Evolutionary conservation across 768 basidiomycete species (phyloP), one percentile per base, ranked within the genome.

Genomic region (Suillus subaureus): DNA sequence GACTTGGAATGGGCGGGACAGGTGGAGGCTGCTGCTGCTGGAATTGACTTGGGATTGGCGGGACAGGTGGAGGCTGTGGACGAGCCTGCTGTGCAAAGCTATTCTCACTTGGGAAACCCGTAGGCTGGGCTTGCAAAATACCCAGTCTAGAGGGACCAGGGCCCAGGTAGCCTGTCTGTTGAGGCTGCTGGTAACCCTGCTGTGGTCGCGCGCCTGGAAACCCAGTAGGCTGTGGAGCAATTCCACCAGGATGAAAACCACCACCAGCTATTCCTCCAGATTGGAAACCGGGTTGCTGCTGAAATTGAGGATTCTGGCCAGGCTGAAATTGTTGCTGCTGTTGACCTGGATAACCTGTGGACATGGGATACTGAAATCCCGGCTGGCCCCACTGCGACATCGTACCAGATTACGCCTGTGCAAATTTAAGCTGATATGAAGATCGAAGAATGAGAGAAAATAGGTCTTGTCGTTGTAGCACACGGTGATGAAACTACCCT

Each of bases 361-460:
- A 90, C 75, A 89, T 80, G 39, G 92, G 88, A 73, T 90, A 89
- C 78, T 93, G 91, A 72, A 81, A 89, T 42, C 87, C 86, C 28
- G 83, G 84, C 75, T 88, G 89, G 61, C 82, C 83, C 90, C 92
- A 93, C 78, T 92, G 91, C 71, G 90, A 86, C 92, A 93, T 93
- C 73, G 71, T 80, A 73, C 35, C 21, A 66, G 33, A 47, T 47
- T 11, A 15, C 35, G 39, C 28, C 47, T 35, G 7, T 45, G 45
- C 4, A 45, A 26, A 26, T 23, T 5, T 16, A n/a, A 42, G 33
- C 28, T 65, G 21, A 54, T 45, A 40, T 60, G 31, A 63, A n/a
- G 43, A 40, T 45, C 52, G 51, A 52, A 62, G 42, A 49, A 52
- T 52, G 40, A 28, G 64, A 61, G 40, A 39, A 55, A 62, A 23